Base-by-base conservation (phyloP, 2,329 filamentous ascomycete genomes). In the Pestalotiopsis sp. region DNA sequence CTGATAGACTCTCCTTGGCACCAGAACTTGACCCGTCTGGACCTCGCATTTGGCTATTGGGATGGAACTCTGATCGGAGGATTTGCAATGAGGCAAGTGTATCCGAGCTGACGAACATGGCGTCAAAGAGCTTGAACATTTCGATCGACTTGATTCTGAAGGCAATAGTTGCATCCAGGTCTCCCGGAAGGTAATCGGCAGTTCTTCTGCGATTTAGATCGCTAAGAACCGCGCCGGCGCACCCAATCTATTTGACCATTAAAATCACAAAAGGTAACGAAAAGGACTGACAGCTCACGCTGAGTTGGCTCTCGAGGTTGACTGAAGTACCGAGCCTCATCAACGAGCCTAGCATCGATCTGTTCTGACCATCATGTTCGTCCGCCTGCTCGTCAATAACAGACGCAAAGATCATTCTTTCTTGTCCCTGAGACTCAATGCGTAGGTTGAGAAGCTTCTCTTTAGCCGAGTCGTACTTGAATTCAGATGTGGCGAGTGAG, bases 1-100 rank as follows among this genome's bases (percentile, higher is more conserved):
- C 82, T 0, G 93, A 98, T 1, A 96, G 84, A 17, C 90, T 92
- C 80, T 97, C 94, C 78, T 95, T 97, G 0, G 88, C 87, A 23
- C 88, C 90, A 1, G 87, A 89, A 31, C 83, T 86, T 38, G 85
- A 84, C 71, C 84, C 87, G 6, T 85, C 87, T 2, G 90, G 88
- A 0, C 92, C 92, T 80, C 92, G 91, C 73, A 91, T 92, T 71
- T 95, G 92, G 62, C 88, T 90, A 75, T 94, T 94, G 4, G 93
- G 95, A 78, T 97, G 94, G 12, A 88, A 88, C 77, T 98, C 95
- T 1, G 92, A 90, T 67, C 92, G 91, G 31, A 97, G 85, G 36
- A 99, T 93, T 74, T 98, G 95, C 9, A 99, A 86, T 1, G 94
- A 94, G 14, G 89, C 81, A 57, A 98, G 82, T 0, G 95, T 93